phyloP scores from a whole-genome alignment of 495 filamentous ascomycete genomes.

The Aspergillus sclerotiicarbonarius region DNA sequence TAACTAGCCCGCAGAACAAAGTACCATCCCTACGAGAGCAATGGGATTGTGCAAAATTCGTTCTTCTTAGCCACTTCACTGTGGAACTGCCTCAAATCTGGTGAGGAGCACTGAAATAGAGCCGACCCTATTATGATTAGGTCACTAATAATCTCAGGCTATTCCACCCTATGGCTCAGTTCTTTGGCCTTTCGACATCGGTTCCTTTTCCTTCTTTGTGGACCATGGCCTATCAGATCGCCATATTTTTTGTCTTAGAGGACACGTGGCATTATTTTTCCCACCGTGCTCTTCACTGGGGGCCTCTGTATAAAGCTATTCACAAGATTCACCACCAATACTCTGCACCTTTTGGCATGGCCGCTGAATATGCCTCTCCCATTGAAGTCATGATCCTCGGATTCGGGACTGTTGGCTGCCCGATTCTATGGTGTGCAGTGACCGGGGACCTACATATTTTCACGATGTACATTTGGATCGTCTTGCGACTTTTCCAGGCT shows the following conservation, averaged over 20 bases:
- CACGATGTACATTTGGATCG: slow-evolving; percentile 98
- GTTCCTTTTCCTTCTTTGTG: slow-evolving; percentile 84
- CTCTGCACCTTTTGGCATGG: slow-evolving; percentile 93
- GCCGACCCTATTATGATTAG: background rate
- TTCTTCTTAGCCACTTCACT: slow-evolving; percentile 91
- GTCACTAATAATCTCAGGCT: slow-evolving; percentile 48
- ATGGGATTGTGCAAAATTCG: slow-evolving; percentile 88
- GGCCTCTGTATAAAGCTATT: slow-evolving; percentile 86
- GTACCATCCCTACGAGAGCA: slow-evolving; percentile 86
- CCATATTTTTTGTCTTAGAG: slow-evolving; percentile 92
- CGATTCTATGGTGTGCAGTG: slow-evolving; percentile 80
- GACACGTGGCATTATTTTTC: slow-evolving; percentile 99
- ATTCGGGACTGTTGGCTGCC: slow-evolving; percentile 79
- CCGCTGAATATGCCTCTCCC: slow-evolving; percentile 95
- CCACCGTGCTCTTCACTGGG: slow-evolving; percentile 93
- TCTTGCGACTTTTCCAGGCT: slow-evolving; percentile 89
- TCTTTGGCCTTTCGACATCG: slow-evolving; percentile 80
- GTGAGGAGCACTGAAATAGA: slow-evolving; percentile 37
- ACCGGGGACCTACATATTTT: slow-evolving; percentile 88
- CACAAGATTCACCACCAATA: slow-evolving; percentile 99
- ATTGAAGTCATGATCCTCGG: slow-evolving; percentile 98
- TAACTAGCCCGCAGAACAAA: slow-evolving; percentile 60
- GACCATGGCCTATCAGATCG: slow-evolving; percentile 89
- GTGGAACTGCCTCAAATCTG: slow-evolving; percentile 98
- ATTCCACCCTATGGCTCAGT: slow-evolving; percentile 97